phyloP scores from a whole-genome alignment of 495 filamentous ascomycete genomes.

The Penicillium macrosclerotiorum region DNA sequence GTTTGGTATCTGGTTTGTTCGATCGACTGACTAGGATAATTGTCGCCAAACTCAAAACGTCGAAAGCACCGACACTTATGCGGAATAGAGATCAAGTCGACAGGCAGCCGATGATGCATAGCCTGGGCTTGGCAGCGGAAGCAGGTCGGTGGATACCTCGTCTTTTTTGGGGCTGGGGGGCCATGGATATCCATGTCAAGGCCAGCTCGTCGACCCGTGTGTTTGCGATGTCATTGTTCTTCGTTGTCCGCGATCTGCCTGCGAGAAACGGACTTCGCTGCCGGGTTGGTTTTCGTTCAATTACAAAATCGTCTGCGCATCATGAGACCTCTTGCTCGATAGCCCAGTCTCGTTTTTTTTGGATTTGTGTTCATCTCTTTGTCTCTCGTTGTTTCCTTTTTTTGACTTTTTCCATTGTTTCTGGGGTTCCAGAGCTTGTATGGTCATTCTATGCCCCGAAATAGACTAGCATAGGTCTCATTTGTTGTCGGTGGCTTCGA shows the following conservation, averaged over 20 bases:
- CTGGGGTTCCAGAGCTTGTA: background rate
- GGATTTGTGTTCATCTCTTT: too few species aligned
- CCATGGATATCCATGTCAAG: slow-evolving; percentile 5
- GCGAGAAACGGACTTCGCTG: too few species aligned
- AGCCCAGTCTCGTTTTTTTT: background rate
- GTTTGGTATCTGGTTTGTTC: slow-evolving; percentile 6
- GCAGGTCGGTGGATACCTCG: slow-evolving; percentile 8
- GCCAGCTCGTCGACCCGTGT: background rate
- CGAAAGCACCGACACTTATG: slow-evolving; percentile 6
- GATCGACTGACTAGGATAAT: slow-evolving; percentile 1
- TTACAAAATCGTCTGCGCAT: background rate
- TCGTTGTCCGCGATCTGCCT: too few species aligned
- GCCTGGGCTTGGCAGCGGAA: slow-evolving; percentile 11
- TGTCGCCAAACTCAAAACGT: slow-evolving; percentile 12
- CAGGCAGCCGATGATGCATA: slow-evolving; percentile 10
- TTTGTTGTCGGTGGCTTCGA: slow-evolving; percentile 7
- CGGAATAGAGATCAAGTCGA: slow-evolving; percentile 10
- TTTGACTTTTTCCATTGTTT: background rate
- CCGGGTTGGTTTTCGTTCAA: background rate
- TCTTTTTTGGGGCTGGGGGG: slow-evolving; percentile 1
- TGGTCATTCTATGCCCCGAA: background rate
- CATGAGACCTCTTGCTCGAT: slow-evolving; percentile 3
- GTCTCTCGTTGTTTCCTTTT: background rate
- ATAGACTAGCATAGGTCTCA: slow-evolving; percentile 14
- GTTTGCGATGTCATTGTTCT: too few species aligned